Evolutionary conservation across 768 basidiomycete genomes (phyloP).

Genomic region (Tricholoma hemisulphureum): DNA sequence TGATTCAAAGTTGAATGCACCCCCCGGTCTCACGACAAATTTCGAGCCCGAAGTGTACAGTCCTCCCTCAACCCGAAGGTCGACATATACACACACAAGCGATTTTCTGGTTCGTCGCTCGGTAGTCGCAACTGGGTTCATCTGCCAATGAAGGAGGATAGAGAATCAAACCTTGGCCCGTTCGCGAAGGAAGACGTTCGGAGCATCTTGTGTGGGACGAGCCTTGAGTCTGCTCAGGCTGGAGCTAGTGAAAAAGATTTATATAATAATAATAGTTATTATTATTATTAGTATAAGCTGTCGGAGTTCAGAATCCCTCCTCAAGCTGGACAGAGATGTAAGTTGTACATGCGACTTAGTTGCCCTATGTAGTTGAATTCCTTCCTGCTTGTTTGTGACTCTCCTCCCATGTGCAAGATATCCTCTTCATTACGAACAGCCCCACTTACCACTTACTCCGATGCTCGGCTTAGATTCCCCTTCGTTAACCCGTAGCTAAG

Average conservation of each 20-base stretch:
- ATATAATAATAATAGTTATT: too few relatives aligned
- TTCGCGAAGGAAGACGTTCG: constrained; percentile 26
- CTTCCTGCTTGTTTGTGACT: too few relatives aligned
- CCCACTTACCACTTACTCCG: too few relatives aligned
- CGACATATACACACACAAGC: constrained; percentile 10
- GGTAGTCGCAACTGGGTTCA: constrained; percentile 22
- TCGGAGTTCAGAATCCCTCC: not conserved
- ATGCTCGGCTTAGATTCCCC: too few relatives aligned
- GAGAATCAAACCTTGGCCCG: constrained; percentile 40
- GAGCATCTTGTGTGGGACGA: constrained; percentile 30
- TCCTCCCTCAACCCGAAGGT: constrained; percentile 16
- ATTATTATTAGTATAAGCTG: too few relatives aligned
- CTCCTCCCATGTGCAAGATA: too few relatives aligned
- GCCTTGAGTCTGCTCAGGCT: constrained; percentile 35
- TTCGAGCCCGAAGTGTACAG: constrained; percentile 9
- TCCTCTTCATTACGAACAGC: too few relatives aligned
- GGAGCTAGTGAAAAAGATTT: not conserved
- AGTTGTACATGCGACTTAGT: too few relatives aligned
- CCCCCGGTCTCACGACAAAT: constrained; percentile 31
- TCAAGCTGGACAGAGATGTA: too few relatives aligned
- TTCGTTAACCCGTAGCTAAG: too few relatives aligned
- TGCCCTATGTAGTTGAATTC: too few relatives aligned
- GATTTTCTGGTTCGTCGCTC: constrained; percentile 32
- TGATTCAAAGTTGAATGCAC: not conserved
- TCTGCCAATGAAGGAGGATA: constrained; percentile 29